Conservation (phyloP, 257 asterid genomes). For the Solanum rostratum region DNA sequence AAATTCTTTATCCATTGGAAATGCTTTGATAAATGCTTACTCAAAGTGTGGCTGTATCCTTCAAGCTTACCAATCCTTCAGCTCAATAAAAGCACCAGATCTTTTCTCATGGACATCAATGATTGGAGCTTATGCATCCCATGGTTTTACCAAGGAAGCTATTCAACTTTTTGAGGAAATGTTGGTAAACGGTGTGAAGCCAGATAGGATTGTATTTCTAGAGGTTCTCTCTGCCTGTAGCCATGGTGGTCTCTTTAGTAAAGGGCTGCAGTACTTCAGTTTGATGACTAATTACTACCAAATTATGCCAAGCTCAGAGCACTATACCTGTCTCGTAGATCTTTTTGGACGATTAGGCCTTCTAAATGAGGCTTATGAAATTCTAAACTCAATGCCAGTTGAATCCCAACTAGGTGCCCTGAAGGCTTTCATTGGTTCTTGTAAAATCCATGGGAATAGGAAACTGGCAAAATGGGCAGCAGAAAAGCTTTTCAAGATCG, state of each 20-base stretch:
- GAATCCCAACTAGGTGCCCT: conserved; percentile 11
- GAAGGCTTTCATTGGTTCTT: conserved; percentile 26
- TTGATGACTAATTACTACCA: conserved; percentile 15
- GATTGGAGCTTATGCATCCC: conserved; percentile 25
- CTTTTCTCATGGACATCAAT: conserved; percentile 27
- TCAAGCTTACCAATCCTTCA: conserved; percentile 11
- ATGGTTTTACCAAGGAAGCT: conserved; percentile 22
- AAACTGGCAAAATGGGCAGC: conserved; percentile 18
- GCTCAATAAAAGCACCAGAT: conserved; percentile 17
- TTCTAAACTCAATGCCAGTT: conserved; percentile 8
- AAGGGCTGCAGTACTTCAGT: conserved; percentile 22
- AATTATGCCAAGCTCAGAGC: conserved; percentile 16
- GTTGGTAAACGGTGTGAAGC: conserved; percentile 16
- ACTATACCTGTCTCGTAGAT: conserved; percentile 23
- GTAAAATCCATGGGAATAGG: conserved; percentile 17
- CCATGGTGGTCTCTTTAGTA: conserved; percentile 19
- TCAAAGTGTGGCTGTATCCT: conserved; percentile 20
- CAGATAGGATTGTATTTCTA: conserved; percentile 21
- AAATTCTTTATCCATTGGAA: conserved; percentile 9
- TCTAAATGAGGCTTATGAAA: conserved; percentile 18
- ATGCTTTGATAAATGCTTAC: conserved; percentile 21
- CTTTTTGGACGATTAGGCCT: conserved; percentile 23
- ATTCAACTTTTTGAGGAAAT: conserved; percentile 13
- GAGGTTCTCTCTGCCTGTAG: conserved; percentile 30
- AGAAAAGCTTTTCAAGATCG: conserved; percentile 11